These are phyloP conservation scores for Bonia amplexicaulis DNA, from an alignment of 176 grass and related monocot species.

Conservation along the genomic window DNA sequence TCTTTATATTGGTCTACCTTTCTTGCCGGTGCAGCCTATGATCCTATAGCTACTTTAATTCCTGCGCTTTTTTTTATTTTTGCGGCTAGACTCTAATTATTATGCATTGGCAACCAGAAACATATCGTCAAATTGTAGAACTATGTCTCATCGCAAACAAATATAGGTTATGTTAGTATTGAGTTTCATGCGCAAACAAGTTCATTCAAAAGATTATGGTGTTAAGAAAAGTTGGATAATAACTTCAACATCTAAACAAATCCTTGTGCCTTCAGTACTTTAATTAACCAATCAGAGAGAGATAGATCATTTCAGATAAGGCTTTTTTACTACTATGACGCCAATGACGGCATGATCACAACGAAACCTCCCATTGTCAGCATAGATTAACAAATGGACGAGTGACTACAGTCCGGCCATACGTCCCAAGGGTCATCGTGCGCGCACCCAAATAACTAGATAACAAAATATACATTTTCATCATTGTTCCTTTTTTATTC, in stretches of 20 bases:
- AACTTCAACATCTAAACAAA: neutral
- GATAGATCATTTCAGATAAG: neutral
- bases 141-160: neutral
- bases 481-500: too few relatives aligned
- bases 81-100: neutral
- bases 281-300: neutral
- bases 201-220: neutral
- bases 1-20: constrained; percentile 7
- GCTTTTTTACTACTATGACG: constrained; percentile 2
- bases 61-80: neutral
- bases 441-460: too few relatives aligned
- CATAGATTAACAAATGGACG: neutral
- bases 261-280: neutral
- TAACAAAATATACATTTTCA: too few relatives aligned
- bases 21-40: neutral
- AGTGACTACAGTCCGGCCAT: too few relatives aligned
- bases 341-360: constrained; percentile 15
- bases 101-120: neutral
- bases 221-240: neutral
- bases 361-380: neutral
- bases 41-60: neutral
- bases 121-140: neutral
- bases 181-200: neutral
- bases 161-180: neutral
- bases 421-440: too few relatives aligned